These are phyloP conservation scores for Cladophialophora chaetospira DNA, from an alignment of 2,329 filamentous ascomycete genomes.

Conservation along the genomic window DNA sequence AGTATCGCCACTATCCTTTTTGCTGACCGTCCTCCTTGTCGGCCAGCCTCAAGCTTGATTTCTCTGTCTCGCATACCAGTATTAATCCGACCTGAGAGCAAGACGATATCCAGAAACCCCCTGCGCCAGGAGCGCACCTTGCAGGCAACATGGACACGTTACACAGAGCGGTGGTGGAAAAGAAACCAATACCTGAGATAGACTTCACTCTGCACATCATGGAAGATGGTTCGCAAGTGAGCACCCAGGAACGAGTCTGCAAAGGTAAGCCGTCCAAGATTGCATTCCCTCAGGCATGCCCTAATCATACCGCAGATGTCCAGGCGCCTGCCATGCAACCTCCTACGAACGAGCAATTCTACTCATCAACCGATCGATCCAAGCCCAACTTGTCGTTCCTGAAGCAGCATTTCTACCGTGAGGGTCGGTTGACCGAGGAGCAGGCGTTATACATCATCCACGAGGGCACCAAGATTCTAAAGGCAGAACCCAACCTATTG, in stretches of 20 bases:
- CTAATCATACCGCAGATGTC: slow-evolving; percentile 67
- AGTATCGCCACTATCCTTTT: slow-evolving; percentile 7
- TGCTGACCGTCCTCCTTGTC: slow-evolving; percentile 8
- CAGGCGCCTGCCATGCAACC: slow-evolving; percentile 94
- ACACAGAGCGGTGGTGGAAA: slow-evolving; percentile 88
- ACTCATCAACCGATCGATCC: slow-evolving; percentile 76
- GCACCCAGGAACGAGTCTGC: slow-evolving; percentile 91
- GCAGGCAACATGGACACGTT: slow-evolving; percentile 51
- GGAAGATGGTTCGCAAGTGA: slow-evolving; percentile 96
- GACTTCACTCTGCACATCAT: slow-evolving; percentile 98
- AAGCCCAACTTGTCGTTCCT: slow-evolving; percentile 94
- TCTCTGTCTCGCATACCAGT: neutral
- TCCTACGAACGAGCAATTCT: slow-evolving; percentile 92
- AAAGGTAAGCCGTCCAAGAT: slow-evolving; percentile 70
- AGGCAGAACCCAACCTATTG: slow-evolving; percentile 87
- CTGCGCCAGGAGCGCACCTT: slow-evolving; percentile 30
- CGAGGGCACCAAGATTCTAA: slow-evolving; percentile 82
- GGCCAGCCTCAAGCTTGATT: neutral
- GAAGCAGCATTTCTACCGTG: slow-evolving; percentile 97
- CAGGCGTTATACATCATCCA: slow-evolving; percentile 95
- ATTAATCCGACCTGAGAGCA: neutral
- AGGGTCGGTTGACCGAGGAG: slow-evolving; percentile 94
- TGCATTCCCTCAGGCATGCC: neutral
- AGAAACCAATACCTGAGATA: slow-evolving; percentile 95
- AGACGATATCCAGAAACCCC: neutral